These are phyloP conservation scores for Mollisiaceae sp. DNA, from an alignment of 2,329 filamentous ascomycete species.

Conservation along the genomic window DNA sequence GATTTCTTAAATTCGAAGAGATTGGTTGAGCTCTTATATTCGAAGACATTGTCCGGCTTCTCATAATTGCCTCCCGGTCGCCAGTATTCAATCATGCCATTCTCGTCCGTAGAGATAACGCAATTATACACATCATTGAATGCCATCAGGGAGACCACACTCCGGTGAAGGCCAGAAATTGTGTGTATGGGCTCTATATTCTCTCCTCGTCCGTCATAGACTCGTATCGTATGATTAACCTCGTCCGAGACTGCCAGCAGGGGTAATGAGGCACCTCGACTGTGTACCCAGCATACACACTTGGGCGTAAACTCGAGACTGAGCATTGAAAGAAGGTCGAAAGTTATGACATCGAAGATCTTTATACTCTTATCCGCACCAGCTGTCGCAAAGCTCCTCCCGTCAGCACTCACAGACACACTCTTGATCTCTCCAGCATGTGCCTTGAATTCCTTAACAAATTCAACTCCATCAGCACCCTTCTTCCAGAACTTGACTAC, in stretches of 20 bases:
- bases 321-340: slow-evolving; percentile 84
- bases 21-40: slow-evolving; percentile 91
- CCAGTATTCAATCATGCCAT: slow-evolving; percentile 98
- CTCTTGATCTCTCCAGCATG: slow-evolving; percentile 84
- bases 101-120: slow-evolving; percentile 85
- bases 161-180: slow-evolving; percentile 79
- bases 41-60: slow-evolving; percentile 90
- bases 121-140: slow-evolving; percentile 92
- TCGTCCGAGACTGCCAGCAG: slow-evolving; percentile 83
- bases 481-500: slow-evolving; percentile 99
- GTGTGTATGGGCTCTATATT: slow-evolving; percentile 76
- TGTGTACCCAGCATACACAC: slow-evolving; percentile 91
- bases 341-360: slow-evolving; percentile 83
- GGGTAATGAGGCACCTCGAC: slow-evolving; percentile 84
- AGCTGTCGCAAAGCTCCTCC: slow-evolving; percentile 89
- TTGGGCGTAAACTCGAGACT: slow-evolving; percentile 76
- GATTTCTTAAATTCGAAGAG: slow-evolving; percentile 97
- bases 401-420: slow-evolving; percentile 86
- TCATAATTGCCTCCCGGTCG: slow-evolving; percentile 79
- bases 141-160: slow-evolving; percentile 80
- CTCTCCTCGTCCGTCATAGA: slow-evolving; percentile 92
- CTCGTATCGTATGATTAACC: slow-evolving; percentile 71
- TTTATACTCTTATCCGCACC: slow-evolving; percentile 80
- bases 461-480: slow-evolving; percentile 85
- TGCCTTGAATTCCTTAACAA: slow-evolving; percentile 96